Base-by-base conservation (phyloP, 768 basidiomycete species). In the Cystobasidium onofrii region DNA sequence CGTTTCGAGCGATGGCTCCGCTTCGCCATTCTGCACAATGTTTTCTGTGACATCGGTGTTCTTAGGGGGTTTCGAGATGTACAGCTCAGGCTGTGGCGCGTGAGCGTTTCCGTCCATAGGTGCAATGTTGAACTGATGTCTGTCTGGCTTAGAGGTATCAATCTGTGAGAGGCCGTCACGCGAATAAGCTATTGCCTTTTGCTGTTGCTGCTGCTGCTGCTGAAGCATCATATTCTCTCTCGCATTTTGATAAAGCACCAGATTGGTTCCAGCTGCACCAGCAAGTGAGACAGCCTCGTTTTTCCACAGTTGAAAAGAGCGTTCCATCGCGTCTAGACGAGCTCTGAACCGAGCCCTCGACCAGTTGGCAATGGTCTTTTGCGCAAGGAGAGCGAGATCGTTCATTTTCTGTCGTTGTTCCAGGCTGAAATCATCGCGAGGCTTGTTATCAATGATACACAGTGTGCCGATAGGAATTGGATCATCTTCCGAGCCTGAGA, bases 311-410 rank as follows among this genome's bases (percentile, higher is more conserved):
- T 34, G 41, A 43, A 76, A 70, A 15, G 36, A 20, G 12, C 29
- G 50, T 29, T 76, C 70, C 23, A 76, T 75, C 4, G 70, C 75
- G 0, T 69, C 62, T 23, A 76, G 72, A 43, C 75, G 76, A 57
- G 66, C 67, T 23, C 72, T 34, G 61, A 76, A 64, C 6, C 77
- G 75, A 18, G 70, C 72, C 15, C 44, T 36, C 0, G 33, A 66
- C 78, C 78, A 79, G 15, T 61, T 50, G 18, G 77, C 78, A 52
- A 79, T 76, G n/a, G 75, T 78, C n/a, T 77, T 75, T 17, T 75
- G 73, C 0, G 76, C 78, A 23, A 78, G 64, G 0, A 61, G 60
- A 1, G 75, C 79, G 4, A 78, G 55, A 34, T 78, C 76, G 27
- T 50, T 73, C 64, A 79, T 74, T 1, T 77, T 73, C 20, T 65